Conservation (phyloP, 371 early-diverging fungal genomes). For the Batrachochytrium dendrobatidis region DNA sequence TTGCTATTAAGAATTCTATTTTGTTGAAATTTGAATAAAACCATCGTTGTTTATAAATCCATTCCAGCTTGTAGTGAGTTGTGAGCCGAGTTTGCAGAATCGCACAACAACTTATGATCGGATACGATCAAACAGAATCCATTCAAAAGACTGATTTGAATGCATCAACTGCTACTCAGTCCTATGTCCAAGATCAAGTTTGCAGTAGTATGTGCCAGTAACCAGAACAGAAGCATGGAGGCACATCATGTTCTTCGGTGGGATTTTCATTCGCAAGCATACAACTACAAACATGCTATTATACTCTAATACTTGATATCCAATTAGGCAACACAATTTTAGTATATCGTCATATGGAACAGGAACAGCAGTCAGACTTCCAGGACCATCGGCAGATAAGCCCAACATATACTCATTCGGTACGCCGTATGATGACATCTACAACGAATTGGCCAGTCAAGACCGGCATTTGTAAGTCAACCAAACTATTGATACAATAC, state of each 20-base stretch:
- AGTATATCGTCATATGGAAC: slow-evolving; percentile 56
- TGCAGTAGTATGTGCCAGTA: slow-evolving; percentile 89
- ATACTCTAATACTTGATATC: not conserved
- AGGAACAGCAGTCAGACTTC: slow-evolving; percentile 83
- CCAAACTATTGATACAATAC: not conserved
- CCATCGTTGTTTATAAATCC: too few species aligned
- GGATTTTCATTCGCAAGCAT: slow-evolving; percentile 5
- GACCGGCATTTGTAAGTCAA: slow-evolving; percentile 60
- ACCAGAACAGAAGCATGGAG: slow-evolving; percentile 97
- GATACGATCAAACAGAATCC: too few species aligned
- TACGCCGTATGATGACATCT: slow-evolving; percentile 84
- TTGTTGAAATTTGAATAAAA: too few species aligned
- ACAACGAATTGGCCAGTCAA: slow-evolving; percentile 69
- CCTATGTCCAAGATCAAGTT: slow-evolving; percentile 11
- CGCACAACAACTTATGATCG: too few species aligned
- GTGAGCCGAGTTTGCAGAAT: too few species aligned
- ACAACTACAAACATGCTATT: not conserved
- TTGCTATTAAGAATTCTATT: too few species aligned
- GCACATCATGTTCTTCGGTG: slow-evolving; percentile 81
- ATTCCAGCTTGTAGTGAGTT: too few species aligned
- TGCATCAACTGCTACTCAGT: too few species aligned
- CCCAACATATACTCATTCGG: slow-evolving; percentile 92
- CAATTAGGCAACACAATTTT: slow-evolving; percentile 16
- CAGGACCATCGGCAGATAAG: slow-evolving; percentile 77
- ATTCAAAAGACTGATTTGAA: too few species aligned